A percentile compares a stretch with the other conserved stretches of the same genome.
These are phyloP conservation scores for Microcyclospora pomicola DNA, from an alignment of 2,329 filamentous ascomycete genomes.

Conservation along the genomic window DNA sequence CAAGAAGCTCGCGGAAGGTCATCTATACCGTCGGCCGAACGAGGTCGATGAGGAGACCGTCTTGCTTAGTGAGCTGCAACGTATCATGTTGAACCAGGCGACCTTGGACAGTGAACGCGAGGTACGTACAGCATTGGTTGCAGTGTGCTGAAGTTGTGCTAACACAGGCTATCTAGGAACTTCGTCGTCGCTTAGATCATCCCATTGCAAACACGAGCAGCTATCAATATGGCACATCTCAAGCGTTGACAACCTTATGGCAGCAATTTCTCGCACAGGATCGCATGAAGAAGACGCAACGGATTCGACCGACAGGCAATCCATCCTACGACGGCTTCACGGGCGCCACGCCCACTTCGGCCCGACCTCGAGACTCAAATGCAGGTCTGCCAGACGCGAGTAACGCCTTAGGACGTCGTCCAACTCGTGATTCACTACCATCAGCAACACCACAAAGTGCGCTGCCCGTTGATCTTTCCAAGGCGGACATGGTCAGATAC, in stretches of 20 bases:
- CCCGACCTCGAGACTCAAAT: slow-evolving; percentile 32
- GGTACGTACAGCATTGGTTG: slow-evolving; percentile 21
- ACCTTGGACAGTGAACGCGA: slow-evolving; percentile 76
- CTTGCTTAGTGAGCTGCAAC: slow-evolving; percentile 75
- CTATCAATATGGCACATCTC: slow-evolving; percentile 58
- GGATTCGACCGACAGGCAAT: slow-evolving; percentile 23
- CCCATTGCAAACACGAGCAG: slow-evolving; percentile 48
- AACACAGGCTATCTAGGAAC: slow-evolving; percentile 27
- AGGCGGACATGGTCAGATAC: slow-evolving; percentile 62
- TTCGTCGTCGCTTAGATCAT: slow-evolving; percentile 70
- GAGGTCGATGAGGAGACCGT: slow-evolving; percentile 89
- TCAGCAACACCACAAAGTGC: slow-evolving; percentile 27
- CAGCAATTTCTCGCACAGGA: slow-evolving; percentile 72
- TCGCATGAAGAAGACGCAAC: slow-evolving; percentile 72
- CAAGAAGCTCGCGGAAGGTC: slow-evolving; percentile 71
- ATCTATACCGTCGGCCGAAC: slow-evolving; percentile 66
- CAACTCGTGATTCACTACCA: slow-evolving; percentile 28
- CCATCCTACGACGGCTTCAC: slow-evolving; percentile 12
- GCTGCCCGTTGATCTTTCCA: slow-evolving; percentile 45
- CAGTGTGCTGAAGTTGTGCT: no score
- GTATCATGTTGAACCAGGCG: slow-evolving; percentile 77
- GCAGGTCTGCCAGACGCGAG: slow-evolving; percentile 15
- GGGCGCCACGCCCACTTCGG: slow-evolving; percentile 12
- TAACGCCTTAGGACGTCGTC: slow-evolving; percentile 9
- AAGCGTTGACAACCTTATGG: slow-evolving; percentile 65